These are phyloP conservation scores for Podila clonocystis DNA, from an alignment of 192 early-diverging fungal genomes.

Conservation along the genomic window DNA sequence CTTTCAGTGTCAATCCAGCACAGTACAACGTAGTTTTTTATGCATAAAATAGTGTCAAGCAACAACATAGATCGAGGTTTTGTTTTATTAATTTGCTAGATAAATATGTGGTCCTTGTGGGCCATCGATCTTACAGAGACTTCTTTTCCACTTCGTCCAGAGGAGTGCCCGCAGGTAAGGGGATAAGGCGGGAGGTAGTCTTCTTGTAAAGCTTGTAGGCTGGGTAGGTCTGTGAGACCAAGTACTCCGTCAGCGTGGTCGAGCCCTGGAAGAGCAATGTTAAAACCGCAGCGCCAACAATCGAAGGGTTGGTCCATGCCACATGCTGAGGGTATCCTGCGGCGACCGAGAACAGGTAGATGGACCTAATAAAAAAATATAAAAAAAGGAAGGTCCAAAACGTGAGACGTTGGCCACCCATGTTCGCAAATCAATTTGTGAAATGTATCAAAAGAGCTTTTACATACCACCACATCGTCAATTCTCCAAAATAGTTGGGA, in stretches of 20 bases:
- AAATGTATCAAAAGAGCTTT: not conserved
- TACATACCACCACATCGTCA: conserved; percentile 66
- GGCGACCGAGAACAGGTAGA: conserved; percentile 69
- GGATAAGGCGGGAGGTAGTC: conserved; percentile 68
- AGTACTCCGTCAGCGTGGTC: conserved; percentile 69
- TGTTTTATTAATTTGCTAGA: not conserved
- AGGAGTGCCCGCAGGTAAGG: conserved; percentile 47
- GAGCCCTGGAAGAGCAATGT: conserved; percentile 75
- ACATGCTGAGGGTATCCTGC: conserved; percentile 47
- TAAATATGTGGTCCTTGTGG: not conserved
- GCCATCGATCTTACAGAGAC: conserved; percentile 4
- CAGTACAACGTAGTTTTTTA: too few relatives aligned
- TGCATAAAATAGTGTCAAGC: too few relatives aligned
- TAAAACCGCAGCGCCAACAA: conserved; percentile 63
- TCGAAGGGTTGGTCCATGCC: conserved; percentile 53
- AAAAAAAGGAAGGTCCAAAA: not conserved
- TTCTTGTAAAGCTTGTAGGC: conserved; percentile 74
- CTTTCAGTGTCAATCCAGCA: too few relatives aligned
- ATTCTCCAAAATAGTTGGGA: conserved; percentile 88
- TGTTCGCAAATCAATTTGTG: too few relatives aligned
- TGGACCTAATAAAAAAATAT: conserved; percentile 14
- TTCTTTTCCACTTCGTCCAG: conserved; percentile 41
- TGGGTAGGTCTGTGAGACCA: conserved; percentile 79
- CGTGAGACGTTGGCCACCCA: not conserved
- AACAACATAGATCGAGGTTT: too few relatives aligned